Evolutionary conservation across 176 grass and related monocot species (phyloP), one percentile per base, ranked within the genome.

Genomic region (Hordeum marinum): DNA sequence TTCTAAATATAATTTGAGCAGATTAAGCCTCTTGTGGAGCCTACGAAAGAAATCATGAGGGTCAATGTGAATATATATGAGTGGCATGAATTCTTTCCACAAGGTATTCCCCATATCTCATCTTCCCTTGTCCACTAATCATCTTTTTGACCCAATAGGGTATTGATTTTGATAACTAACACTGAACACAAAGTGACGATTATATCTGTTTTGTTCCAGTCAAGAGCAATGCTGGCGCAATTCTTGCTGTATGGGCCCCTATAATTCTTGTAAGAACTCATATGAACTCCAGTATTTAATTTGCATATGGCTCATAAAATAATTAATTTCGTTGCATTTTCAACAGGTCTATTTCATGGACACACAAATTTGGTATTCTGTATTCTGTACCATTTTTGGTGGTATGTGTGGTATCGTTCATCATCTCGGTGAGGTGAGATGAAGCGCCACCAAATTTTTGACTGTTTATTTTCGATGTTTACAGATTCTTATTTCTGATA

Each of bases 261-360:
- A 83, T 98, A 63, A 84, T 98, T 88, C 85, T 98, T 87, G 95
- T 98, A 81, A 90, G 94, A 75, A 90, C 78, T 73, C 72, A 76
- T 39, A 48, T 58, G 37, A 69, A 26, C 78, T 77, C 77, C 14
- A 9, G 36, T 77, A 43, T 86, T 50, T 72, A 46, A 17, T 42
- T 68, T 81, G 13, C 36, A 82, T 66, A 88, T 86, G 72, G 80
- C 31, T 85, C 18, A 75, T 34, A 54, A 68, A 42, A 24, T 58
- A 41, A 57, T 57, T 76, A 58, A 6, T 82, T 77, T 55, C 9
- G n/a, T 85, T 31, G 21, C 63, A 83, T 82, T 90, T 60, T 45
- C 73, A 91, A 89, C 76, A 98, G 95, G 95, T 98, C 8, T 98
- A 95, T 93, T 98, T 95, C 77, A 98, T 98, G 95, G 95, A 98